Evolutionary conservation across 768 basidiomycete species (phyloP).

Genomic region (Lactarius evosmus): DNA sequence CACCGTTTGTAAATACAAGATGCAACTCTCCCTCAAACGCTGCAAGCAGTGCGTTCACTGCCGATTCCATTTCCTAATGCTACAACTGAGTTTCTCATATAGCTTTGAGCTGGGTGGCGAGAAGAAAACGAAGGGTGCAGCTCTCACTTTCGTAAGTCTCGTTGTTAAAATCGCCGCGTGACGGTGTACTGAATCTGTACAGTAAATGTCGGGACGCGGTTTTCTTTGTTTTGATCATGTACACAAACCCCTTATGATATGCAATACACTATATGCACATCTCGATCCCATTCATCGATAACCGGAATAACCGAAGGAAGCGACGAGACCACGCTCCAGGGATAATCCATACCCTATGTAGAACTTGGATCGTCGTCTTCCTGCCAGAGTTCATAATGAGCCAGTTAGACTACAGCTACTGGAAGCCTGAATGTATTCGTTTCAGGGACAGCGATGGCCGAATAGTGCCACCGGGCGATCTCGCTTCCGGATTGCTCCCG

Average conservation of each 20-base stretch:
- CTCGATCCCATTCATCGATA: constrained; percentile 4
- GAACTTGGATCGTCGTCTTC: neutral
- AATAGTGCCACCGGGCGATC: constrained; percentile 13
- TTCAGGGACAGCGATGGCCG: neutral
- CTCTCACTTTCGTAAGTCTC: constrained; percentile 82
- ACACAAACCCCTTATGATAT: constrained; percentile 22
- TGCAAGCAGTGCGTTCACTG: constrained; percentile 90
- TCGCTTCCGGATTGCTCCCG: constrained; percentile 17
- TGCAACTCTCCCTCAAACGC: constrained; percentile 93
- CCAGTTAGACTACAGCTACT: neutral
- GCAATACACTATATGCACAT: constrained; percentile 22
- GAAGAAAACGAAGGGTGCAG: constrained; percentile 99
- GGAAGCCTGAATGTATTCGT: neutral
- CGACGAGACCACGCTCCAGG: too few species aligned
- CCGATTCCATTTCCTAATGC: neutral
- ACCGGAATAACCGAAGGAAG: constrained; percentile 2
- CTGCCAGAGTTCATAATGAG: neutral
- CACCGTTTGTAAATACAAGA: constrained; percentile 98
- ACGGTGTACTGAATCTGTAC: constrained; percentile 5
- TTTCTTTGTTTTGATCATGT: constrained; percentile 19
- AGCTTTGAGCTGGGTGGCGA: constrained; percentile 99
- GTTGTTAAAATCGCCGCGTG: neutral
- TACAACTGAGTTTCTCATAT: constrained; percentile 15
- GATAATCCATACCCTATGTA: neutral
- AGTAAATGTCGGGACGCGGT: constrained; percentile 22